Conservation (phyloP, 306 rosid genomes). For the Amphicarpaea edgeworthii region DNA sequence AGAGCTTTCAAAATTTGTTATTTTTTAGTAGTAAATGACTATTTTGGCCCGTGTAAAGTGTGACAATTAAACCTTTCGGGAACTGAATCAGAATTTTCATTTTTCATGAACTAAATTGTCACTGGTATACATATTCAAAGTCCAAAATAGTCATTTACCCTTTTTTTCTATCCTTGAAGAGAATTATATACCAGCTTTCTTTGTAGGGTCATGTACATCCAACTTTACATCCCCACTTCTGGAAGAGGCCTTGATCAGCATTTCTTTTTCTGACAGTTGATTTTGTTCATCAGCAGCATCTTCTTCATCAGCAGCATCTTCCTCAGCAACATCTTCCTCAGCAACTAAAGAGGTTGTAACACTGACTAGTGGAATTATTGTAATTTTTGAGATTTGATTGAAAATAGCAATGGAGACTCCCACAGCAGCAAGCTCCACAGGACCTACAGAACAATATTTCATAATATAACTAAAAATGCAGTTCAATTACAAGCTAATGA, state of each 20-base stretch:
- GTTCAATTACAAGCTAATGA: slow-evolving; percentile 9
- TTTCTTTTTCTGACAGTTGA: slow-evolving; percentile 38
- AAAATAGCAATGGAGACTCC: slow-evolving; percentile 91
- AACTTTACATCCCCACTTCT: slow-evolving; percentile 14
- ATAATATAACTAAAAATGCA: slow-evolving; percentile 1
- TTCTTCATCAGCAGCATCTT: too few relatives aligned
- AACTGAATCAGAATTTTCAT: too few relatives aligned
- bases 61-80: too few relatives aligned
- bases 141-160: too few relatives aligned
- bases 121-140: too few relatives aligned
- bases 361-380: slow-evolving; percentile 84
- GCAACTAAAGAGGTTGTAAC: slow-evolving; percentile 93
- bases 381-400: slow-evolving; percentile 85
- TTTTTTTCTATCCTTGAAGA: not conserved
- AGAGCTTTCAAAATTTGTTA: not conserved
- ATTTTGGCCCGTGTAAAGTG: too few relatives aligned
- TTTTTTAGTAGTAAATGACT: too few relatives aligned
- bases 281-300: slow-evolving; percentile 49
- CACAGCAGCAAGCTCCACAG: slow-evolving; percentile 90
- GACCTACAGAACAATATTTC: slow-evolving; percentile 55
- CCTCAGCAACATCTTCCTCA: slow-evolving; percentile 95
- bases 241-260: slow-evolving; percentile 27
- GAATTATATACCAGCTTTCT: slow-evolving; percentile 38
- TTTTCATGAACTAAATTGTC: too few relatives aligned
- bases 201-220: slow-evolving; percentile 18